phyloP scores from a whole-genome alignment of 148 eudicot species.

The Diospyros kaki region DNA sequence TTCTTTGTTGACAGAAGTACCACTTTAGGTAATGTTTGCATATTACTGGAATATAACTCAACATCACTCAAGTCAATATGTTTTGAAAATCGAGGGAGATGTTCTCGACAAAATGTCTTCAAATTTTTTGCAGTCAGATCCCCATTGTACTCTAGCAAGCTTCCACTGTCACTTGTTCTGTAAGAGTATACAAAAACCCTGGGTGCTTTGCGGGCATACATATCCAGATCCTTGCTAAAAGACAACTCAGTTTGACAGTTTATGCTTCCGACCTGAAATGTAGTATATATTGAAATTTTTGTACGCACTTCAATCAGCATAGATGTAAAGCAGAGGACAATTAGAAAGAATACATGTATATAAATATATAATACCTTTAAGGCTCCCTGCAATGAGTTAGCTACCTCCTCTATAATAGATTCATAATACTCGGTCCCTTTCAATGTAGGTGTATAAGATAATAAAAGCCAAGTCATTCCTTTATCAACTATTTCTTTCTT shows the following conservation, averaged over 20 bases:
- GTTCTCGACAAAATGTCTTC: conserved; percentile 74
- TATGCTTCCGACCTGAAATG: conserved; percentile 69
- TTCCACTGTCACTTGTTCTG: conserved; percentile 49
- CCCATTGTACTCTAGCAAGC: conserved; percentile 77
- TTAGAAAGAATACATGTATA: neutral
- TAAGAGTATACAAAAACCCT: conserved; percentile 65
- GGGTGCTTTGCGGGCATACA: conserved; percentile 57
- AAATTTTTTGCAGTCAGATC: conserved; percentile 51
- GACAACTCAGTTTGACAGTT: conserved; percentile 66
- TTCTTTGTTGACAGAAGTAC: conserved; percentile 86
- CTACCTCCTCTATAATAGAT: conserved; percentile 55
- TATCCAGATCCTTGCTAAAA: conserved; percentile 60
- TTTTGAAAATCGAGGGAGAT: conserved; percentile 74
- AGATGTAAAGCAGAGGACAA: neutral
- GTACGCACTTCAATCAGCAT: neutral
- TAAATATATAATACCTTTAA: conserved; percentile 43
- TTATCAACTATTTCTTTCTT: conserved; percentile 69
- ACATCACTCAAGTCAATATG: conserved; percentile 45
- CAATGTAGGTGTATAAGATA: conserved; percentile 46
- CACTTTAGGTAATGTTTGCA: conserved; percentile 60
- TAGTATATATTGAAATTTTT: conserved; percentile 3
- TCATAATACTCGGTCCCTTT: conserved; percentile 45
- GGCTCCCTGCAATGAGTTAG: conserved; percentile 61
- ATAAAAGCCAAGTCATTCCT: conserved; percentile 78
- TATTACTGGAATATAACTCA: conserved; percentile 32